phyloP scores from a whole-genome alignment of 23 red algal genomes.

The Agarophyton chilense region DNA sequence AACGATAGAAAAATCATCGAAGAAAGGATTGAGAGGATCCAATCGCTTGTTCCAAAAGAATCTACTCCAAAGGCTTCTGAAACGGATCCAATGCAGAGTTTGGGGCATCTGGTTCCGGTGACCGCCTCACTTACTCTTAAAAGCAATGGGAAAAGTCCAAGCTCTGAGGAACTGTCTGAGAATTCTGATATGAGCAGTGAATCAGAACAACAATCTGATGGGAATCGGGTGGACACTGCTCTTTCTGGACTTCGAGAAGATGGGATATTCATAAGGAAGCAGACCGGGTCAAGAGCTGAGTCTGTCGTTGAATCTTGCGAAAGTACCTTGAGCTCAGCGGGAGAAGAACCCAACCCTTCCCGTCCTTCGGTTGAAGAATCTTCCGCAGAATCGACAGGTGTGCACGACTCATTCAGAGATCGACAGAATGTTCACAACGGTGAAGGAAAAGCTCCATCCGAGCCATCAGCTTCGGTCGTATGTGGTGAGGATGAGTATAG shows the following conservation, averaged over 20 bases:
- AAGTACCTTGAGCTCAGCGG: background rate
- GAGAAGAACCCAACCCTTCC: background rate
- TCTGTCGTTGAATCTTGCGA: background rate
- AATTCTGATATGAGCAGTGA: background rate
- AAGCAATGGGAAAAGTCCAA: background rate
- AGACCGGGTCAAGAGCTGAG: background rate
- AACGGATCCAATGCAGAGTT: background rate
- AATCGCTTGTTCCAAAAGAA: background rate
- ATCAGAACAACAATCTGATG: background rate
- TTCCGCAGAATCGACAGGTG: slow-evolving; percentile 1
- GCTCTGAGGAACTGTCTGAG: background rate
- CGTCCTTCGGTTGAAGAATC: background rate
- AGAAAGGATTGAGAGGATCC: background rate
- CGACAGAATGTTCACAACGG: background rate
- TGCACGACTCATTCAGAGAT: background rate
- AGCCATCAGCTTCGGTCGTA: background rate
- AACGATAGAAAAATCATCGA: slow-evolving; percentile 18
- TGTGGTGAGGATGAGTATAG: background rate
- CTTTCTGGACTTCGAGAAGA: background rate
- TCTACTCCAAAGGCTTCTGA: background rate
- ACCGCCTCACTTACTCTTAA: background rate
- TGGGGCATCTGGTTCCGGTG: background rate
- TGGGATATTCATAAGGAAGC: slow-evolving; percentile 15
- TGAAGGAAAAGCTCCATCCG: background rate
- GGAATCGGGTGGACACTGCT: background rate